Evolutionary conservation across 441 rosid genomes (phyloP).

Genomic region (Eruca vesicaria): DNA sequence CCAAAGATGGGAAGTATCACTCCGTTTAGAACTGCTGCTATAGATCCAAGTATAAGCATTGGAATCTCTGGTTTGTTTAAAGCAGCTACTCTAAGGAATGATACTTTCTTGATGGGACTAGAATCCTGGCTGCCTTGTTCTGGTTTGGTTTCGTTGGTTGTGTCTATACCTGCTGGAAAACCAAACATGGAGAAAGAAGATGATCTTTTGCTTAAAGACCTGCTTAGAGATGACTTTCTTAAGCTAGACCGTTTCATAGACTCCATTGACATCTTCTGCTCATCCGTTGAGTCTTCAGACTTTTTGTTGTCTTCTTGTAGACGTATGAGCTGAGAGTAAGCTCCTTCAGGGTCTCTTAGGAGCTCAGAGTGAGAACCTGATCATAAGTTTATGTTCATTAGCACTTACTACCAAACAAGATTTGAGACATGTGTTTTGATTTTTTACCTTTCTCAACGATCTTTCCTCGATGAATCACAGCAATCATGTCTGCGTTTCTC

Average conservation of each 20-base stretch:
- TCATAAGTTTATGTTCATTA: conserved; percentile 13
- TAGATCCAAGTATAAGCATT: conserved; percentile 47
- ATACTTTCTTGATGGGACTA: conserved; percentile 34
- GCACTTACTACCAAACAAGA: neutral
- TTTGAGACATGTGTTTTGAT: neutral
- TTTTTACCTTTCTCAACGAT: conserved; percentile 31
- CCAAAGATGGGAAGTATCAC: conserved; percentile 60
- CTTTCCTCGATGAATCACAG: conserved; percentile 33
- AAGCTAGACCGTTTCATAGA: conserved; percentile 39
- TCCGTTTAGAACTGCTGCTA: conserved; percentile 54
- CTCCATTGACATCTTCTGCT: conserved; percentile 29
- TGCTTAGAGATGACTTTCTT: conserved; percentile 34
- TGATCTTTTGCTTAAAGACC: conserved; percentile 53
- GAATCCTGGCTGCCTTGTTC: conserved; percentile 32
- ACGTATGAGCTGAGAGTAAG: conserved; percentile 58
- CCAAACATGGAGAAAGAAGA: conserved; percentile 51
- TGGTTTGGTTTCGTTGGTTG: conserved; percentile 20
- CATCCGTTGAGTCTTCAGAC: conserved; percentile 34
- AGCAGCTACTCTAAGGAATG: conserved; percentile 52
- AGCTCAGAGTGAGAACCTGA: conserved; percentile 75
- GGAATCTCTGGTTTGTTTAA: conserved; percentile 75
- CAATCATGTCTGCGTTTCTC: conserved; percentile 38
- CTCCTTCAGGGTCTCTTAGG: conserved; percentile 57
- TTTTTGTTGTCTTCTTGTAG: conserved; percentile 48
- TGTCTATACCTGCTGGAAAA: conserved; percentile 37